Evolutionary conservation across 768 basidiomycete genomes (phyloP).

Genomic region (Polyporus arcularius): DNA sequence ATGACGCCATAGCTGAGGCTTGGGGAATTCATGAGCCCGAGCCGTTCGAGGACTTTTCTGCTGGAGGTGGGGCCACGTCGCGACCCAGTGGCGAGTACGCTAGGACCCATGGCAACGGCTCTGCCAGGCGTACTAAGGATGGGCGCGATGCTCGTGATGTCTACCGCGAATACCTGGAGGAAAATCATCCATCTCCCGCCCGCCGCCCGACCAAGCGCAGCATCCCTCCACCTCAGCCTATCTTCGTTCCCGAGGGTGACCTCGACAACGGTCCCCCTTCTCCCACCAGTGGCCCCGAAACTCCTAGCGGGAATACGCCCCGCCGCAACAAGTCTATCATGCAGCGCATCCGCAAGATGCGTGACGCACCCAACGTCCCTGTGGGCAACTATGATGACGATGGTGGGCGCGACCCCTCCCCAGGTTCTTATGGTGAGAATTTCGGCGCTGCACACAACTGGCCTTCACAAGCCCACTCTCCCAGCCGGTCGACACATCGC

Average conservation of each 20-base stretch:
- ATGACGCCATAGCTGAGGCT: constrained; percentile 87
- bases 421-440: constrained; percentile 43
- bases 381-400: constrained; percentile 46
- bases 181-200: constrained; percentile 31
- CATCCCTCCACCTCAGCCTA: constrained; percentile 83
- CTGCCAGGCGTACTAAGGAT: constrained; percentile 45
- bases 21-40: constrained; percentile 94
- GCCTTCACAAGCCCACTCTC: constrained; percentile 4
- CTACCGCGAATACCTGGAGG: constrained; percentile 47
- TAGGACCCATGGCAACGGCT: constrained; percentile 49
- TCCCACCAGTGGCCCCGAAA: constrained; percentile 41
- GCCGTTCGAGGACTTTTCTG: constrained; percentile 87
- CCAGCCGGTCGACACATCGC: constrained; percentile 63
- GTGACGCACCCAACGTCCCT: constrained; percentile 82
- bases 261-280: constrained; percentile 36
- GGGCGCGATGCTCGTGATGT: constrained; percentile 51
- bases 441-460: constrained; percentile 16
- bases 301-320: constrained; percentile 42
- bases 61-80: constrained; percentile 60
- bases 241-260: constrained; percentile 62
- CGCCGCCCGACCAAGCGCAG: constrained; percentile 46
- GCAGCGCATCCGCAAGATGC: constrained; percentile 88
- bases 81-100: constrained; percentile 42
- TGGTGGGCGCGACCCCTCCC: constrained; percentile 42
- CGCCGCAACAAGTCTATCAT: constrained; percentile 83